Percentiles rank a stretch among this genome's conserved stretches.
Conservation (phyloP, 768 basidiomycete genomes). For the Botryobasidium botryosum region DNA sequence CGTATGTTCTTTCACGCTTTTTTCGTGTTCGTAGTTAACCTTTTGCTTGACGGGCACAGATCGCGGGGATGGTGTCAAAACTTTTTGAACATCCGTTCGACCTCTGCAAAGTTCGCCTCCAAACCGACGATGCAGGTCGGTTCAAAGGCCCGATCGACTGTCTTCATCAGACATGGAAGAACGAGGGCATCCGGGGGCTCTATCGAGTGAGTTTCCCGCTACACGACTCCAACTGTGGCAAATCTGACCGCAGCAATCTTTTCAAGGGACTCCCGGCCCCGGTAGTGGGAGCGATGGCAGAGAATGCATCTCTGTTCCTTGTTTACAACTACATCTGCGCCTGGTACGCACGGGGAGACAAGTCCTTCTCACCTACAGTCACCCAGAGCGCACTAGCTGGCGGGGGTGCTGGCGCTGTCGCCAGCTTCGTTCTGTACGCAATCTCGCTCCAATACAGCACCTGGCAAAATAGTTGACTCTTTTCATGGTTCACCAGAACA, state of each 20-base stretch:
- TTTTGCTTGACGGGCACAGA: conserved; percentile 30
- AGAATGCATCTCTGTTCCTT: conserved; percentile 79
- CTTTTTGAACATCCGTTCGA: conserved; percentile 92
- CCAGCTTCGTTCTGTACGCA: conserved; percentile 75
- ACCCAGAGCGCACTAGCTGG: conserved; percentile 63
- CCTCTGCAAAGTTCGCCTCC: conserved; percentile 85
- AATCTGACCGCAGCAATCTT: neutral
- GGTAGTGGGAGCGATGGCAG: conserved; percentile 78
- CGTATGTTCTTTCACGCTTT: conserved; percentile 23
- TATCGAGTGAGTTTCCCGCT: conserved; percentile 52
- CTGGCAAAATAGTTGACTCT: no score
- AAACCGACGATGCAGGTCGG: conserved; percentile 48
- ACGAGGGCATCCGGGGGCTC: conserved; percentile 70
- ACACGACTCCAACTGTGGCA: neutral
- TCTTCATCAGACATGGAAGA: conserved; percentile 56
- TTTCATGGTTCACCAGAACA: conserved; percentile 32
- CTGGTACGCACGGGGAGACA: conserved; percentile 9
- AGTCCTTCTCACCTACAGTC: conserved; percentile 22
- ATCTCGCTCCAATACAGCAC: no score
- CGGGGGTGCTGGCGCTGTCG: conserved; percentile 69
- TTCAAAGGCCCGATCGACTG: conserved; percentile 85
- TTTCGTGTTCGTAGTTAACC: neutral
- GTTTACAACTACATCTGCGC: conserved; percentile 54
- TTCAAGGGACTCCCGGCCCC: conserved; percentile 78
- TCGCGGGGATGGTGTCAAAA: conserved; percentile 77